A percentile compares a stretch with the other conserved stretches of the same genome.
These are phyloP conservation scores for Stropharia rugosoannulata DNA, from an alignment of 768 basidiomycete genomes.

Conservation along the genomic window DNA sequence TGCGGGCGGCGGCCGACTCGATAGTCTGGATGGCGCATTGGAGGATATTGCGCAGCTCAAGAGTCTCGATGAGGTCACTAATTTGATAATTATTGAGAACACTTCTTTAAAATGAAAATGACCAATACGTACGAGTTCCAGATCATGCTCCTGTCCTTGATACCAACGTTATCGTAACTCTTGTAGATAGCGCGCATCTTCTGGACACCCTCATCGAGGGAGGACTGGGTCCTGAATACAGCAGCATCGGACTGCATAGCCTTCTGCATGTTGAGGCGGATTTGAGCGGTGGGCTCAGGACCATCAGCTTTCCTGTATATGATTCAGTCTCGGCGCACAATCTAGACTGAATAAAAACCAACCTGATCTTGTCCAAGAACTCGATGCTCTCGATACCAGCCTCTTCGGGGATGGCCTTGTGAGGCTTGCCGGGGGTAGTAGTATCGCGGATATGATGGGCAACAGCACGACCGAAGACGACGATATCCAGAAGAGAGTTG, in stretches of 20 bases:
- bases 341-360: conserved; percentile 7
- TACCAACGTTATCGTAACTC: conserved; percentile 86
- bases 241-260: conserved; percentile 98
- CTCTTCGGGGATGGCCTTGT: conserved; percentile 84
- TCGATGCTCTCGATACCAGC: conserved; percentile 84
- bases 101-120: not conserved
- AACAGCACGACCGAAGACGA: conserved; percentile 99
- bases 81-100: conserved; percentile 6
- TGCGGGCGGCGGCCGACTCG: conserved; percentile 86
- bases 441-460: conserved; percentile 96
- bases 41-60: conserved; percentile 94
- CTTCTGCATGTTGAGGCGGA: conserved; percentile 97
- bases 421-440: conserved; percentile 84
- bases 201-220: conserved; percentile 89
- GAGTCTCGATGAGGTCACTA: conserved; percentile 94
- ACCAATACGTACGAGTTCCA: conserved; percentile 86
- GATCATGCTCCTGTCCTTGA: conserved; percentile 99
- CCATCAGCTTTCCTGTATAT: conserved; percentile 68
- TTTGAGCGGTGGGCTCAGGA: conserved; percentile 81
- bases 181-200: conserved; percentile 87
- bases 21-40: conserved; percentile 97
- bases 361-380: conserved; percentile 86
- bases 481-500: conserved; percentile 97
- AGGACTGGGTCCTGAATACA: conserved; percentile 91
- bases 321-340: conserved; percentile 3